Base-by-base conservation (phyloP, 495 filamentous ascomycete species). In the Penicillium nucicola region DNA sequence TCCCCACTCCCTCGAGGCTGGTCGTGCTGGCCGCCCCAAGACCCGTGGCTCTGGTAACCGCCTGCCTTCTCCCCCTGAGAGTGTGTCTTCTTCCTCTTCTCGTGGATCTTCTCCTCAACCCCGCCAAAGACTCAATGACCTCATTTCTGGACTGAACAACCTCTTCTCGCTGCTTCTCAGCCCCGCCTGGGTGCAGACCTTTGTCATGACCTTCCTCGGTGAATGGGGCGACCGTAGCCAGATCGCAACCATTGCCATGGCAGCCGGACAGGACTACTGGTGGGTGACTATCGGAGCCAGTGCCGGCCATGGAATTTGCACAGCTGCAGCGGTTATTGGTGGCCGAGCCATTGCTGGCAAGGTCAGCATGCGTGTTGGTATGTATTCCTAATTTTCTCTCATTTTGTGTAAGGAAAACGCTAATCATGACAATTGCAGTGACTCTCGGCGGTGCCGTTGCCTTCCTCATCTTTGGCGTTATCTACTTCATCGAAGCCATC, bases 241-340 rank as follows among this genome's bases (percentile, higher is more conserved):
- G 68, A 98, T 98, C 62, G 95, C 93, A 13, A 98, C 93, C 5
- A 96, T 98, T 62, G 93, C 93, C 33, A 98, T 98, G 93, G 95
- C 93, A 39, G 93, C 93, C 9, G 93, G 93, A 3, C 89, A 95
- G 71, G 95, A 97, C 65, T 97, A 97, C 64, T 97, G 92, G 93
- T 97, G 91, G 90, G 93, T 98, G 13, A 96, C 90, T 4, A 75
- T 90, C 46, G 93, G 93, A 45, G 92, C 93, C 7, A 82, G 96
- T 37, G 76, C 82, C 5, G 93, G 95, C 33, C 93, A 98, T 67
- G 85, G 82, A 22, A 78, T 90, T 42, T 98, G 93, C 71, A 98
- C 93, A 6, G 86, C 87, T 22, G 86, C 87, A 36, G 93, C 93
- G n/a, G 93, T 98, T 15, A 77, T 98, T 49, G 93, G 93, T 6